Evolutionary conservation across 2,329 filamentous ascomycete species (phyloP).

Genomic region (Furcasterigmium sp.): DNA sequence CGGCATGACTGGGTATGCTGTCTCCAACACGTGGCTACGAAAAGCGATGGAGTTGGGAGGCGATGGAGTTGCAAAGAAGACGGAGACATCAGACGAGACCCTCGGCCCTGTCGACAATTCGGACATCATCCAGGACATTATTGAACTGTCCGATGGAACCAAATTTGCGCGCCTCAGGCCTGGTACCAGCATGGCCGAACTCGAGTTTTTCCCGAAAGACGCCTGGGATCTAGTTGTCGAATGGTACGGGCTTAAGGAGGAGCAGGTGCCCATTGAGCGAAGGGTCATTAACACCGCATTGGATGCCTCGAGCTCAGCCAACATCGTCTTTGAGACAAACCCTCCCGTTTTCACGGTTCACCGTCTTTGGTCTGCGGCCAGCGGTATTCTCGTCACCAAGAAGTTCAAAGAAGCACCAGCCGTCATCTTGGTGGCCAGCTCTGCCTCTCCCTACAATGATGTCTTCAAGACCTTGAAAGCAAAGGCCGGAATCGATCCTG

Average conservation of each 20-base stretch:
- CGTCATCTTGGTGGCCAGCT: conserved; percentile 64
- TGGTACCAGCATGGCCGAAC: conserved; percentile 58
- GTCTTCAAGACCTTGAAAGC: conserved; percentile 73
- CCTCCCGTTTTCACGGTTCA: conserved; percentile 83
- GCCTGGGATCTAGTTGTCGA: conserved; percentile 77
- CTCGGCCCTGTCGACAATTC: conserved; percentile 85
- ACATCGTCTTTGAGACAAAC: conserved; percentile 77
- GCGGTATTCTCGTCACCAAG: conserved; percentile 49
- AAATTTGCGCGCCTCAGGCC: conserved; percentile 70
- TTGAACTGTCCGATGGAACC: conserved; percentile 37
- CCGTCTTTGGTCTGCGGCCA: conserved; percentile 63
- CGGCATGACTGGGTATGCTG: conserved; percentile 69
- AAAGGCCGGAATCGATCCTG: conserved; percentile 59
- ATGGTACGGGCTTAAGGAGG: conserved; percentile 74
- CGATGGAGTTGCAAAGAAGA: conserved; percentile 49
- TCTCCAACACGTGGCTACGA: conserved; percentile 75
- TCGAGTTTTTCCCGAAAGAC: conserved; percentile 69
- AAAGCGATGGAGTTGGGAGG: conserved; percentile 63
- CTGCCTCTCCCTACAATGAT: conserved; percentile 62
- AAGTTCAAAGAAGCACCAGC: conserved; percentile 59
- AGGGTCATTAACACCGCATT: conserved; percentile 71
- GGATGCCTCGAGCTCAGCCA: conserved; percentile 47
- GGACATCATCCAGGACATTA: conserved; percentile 64
- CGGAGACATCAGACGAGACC: conserved; percentile 53
- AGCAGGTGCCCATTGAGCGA: conserved; percentile 67